phyloP scores from a whole-genome alignment of 768 basidiomycete genomes.

The Leccinum obscurum region DNA sequence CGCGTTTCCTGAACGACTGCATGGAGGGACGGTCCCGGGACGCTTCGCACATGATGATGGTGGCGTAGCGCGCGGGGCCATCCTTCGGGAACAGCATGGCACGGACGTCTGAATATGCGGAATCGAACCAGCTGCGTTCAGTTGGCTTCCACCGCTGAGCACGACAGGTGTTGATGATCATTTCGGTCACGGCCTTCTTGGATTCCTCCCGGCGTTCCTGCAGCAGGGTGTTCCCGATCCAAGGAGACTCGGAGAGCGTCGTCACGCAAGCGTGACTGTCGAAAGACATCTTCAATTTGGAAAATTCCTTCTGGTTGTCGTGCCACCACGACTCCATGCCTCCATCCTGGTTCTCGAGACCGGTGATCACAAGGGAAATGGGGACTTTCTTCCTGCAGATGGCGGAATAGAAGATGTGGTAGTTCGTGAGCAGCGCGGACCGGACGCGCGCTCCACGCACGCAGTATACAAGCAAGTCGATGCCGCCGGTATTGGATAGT shows the following conservation, averaged over 20 bases:
- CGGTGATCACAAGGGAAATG: conserved; percentile 40
- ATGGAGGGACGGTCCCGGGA: background rate
- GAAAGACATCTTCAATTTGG: conserved; percentile 28
- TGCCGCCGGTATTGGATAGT: conserved; percentile 35
- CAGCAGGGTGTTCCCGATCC: conserved; percentile 10
- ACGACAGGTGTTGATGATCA: conserved; percentile 24
- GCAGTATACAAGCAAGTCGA: conserved; percentile 43
- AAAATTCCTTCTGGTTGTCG: conserved; percentile 25
- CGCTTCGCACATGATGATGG: conserved; percentile 28
- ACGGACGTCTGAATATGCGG: conserved; percentile 28
- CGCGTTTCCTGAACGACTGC: conserved; percentile 14
- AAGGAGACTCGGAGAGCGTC: conserved; percentile 20
- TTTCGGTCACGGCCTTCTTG: conserved; percentile 17
- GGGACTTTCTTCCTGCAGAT: conserved; percentile 43
- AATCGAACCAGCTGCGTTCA: conserved; percentile 29
- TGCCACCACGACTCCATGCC: conserved; percentile 37
- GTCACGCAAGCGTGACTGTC: conserved; percentile 35
- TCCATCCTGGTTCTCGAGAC: conserved; percentile 39
- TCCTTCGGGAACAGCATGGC: conserved; percentile 22
- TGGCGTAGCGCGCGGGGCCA: conserved; percentile 8
- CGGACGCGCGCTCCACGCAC: conserved; percentile 41
- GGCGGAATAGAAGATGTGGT: conserved; percentile 39
- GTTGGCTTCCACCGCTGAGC: conserved; percentile 28
- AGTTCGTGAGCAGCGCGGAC: conserved; percentile 37
- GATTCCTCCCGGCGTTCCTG: conserved; percentile 27